Evolutionary conservation across 305 asterid species (phyloP).

Genomic region (Fraxinus ornus): DNA sequence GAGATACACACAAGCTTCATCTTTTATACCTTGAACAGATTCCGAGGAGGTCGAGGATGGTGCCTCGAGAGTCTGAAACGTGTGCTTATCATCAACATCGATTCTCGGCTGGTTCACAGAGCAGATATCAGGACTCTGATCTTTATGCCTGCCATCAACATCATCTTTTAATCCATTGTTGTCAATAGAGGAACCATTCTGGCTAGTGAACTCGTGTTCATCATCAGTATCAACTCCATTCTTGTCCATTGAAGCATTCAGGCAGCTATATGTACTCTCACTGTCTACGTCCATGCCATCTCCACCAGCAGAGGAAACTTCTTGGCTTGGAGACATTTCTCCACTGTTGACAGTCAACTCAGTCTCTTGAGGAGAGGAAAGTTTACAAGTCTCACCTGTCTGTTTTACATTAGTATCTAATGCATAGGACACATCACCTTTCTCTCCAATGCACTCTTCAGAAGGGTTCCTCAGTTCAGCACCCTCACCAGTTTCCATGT

Average conservation of each 20-base stretch:
- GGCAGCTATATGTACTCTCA: conserved; percentile 52
- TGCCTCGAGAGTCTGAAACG: conserved; percentile 26
- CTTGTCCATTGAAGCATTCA: conserved; percentile 41
- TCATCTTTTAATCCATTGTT: conserved; percentile 26
- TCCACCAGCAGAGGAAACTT: conserved; percentile 34
- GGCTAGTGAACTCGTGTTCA: conserved; percentile 35
- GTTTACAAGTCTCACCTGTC: conserved; percentile 18
- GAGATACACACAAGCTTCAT: conserved; percentile 33
- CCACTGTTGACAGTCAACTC: conserved; percentile 30
- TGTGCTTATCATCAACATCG: conserved; percentile 25
- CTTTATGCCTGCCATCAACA: conserved; percentile 21
- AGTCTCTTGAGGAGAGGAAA: conserved; percentile 24
- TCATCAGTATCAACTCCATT: conserved; percentile 31
- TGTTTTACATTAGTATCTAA: conserved; percentile 29
- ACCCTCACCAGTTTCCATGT: conserved; percentile 37
- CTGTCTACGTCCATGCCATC: conserved; percentile 43
- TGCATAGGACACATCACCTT: conserved; percentile 16
- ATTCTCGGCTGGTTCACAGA: conserved; percentile 27
- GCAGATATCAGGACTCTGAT: conserved; percentile 27
- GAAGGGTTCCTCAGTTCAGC: conserved; percentile 24
- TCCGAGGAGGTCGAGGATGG: conserved; percentile 31
- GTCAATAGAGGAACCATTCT: conserved; percentile 32
- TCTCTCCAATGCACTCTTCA: conserved; percentile 17
- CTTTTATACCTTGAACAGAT: conserved; percentile 30
- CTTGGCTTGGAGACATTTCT: conserved; percentile 28